Conservation (phyloP, 352 stramenopile species). For the Phytophthora tubulina region DNA sequence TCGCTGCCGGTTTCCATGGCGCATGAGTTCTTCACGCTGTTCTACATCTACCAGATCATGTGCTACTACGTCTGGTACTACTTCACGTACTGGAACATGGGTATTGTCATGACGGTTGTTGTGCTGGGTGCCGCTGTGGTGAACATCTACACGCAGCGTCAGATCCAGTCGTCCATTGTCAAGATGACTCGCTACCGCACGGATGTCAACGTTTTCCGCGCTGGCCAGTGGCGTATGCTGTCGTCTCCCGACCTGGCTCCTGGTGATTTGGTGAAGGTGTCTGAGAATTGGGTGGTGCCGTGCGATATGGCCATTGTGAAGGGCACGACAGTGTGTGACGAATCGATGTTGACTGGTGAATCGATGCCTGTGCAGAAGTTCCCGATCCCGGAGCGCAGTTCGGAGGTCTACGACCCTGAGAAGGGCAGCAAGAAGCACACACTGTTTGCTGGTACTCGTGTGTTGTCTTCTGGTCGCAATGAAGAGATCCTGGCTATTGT, state of each 20-base stretch:
- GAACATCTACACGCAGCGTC: constrained; percentile 60
- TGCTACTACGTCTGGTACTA: constrained; percentile 73
- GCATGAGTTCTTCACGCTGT: constrained; percentile 52
- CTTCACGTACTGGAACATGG: constrained; percentile 61
- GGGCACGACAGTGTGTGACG: constrained; percentile 72
- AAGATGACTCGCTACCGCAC: constrained; percentile 58
- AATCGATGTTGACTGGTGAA: constrained; percentile 83
- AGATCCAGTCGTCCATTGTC: constrained; percentile 50
- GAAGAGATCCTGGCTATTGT: constrained; percentile 83
- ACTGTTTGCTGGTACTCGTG: constrained; percentile 87
- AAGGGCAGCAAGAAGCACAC: constrained; percentile 85
- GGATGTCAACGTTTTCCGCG: constrained; percentile 69
- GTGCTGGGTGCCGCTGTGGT: constrained; percentile 44
- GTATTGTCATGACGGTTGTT: constrained; percentile 52
- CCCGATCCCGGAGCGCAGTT: constrained; percentile 57
- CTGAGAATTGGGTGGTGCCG: constrained; percentile 71
- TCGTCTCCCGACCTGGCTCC: constrained; percentile 61
- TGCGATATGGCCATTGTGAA: constrained; percentile 79
- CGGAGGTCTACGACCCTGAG: constrained; percentile 61
- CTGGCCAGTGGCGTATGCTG: constrained; percentile 55
- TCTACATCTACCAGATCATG: constrained; percentile 50
- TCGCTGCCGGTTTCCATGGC: constrained; percentile 35
- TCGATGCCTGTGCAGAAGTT: constrained; percentile 92
- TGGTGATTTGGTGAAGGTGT: constrained; percentile 75
- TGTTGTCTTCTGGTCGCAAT: constrained; percentile 69